These are phyloP conservation scores for Candida caryicola DNA, from an alignment of 805 yeast genomes.

Conservation along the genomic window DNA sequence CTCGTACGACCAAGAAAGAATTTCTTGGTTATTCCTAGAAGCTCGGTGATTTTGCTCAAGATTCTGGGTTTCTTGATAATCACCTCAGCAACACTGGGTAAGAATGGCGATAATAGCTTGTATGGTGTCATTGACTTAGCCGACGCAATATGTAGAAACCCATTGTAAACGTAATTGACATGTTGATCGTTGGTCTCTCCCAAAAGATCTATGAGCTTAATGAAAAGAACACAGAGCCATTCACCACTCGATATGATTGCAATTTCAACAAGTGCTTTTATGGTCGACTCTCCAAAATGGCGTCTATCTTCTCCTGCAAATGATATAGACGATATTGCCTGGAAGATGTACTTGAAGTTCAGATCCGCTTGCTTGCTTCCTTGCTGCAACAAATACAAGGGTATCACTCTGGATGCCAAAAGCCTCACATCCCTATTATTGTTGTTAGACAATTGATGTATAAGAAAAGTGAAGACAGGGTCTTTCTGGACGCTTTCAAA, in stretches of 20 bases:
- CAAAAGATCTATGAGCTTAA: conserved; percentile 63
- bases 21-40: conserved; percentile 59
- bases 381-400: conserved; percentile 45
- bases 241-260: conserved; percentile 65
- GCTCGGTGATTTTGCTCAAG: conserved; percentile 57
- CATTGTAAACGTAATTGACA: conserved; percentile 65
- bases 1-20: conserved; percentile 68
- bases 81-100: conserved; percentile 66
- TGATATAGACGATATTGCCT: conserved; percentile 40
- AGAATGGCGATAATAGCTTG: conserved; percentile 73
- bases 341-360: conserved; percentile 45
- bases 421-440: conserved; percentile 55
- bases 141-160: conserved; percentile 56
- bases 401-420: conserved; percentile 50
- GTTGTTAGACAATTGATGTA: conserved; percentile 34
- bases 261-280: conserved; percentile 62
- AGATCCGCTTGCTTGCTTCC: conserved; percentile 35
- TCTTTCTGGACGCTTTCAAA: conserved; percentile 19
- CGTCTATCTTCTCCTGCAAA: conserved; percentile 25
- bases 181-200: conserved; percentile 65
- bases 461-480: conserved; percentile 39
- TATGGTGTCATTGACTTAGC: conserved; percentile 65
- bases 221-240: conserved; percentile 59
- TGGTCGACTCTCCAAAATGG: conserved; percentile 56
- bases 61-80: conserved; percentile 59